Conservation (phyloP, 2,329 filamentous ascomycete species). For the Fulvia fulva region DNA sequence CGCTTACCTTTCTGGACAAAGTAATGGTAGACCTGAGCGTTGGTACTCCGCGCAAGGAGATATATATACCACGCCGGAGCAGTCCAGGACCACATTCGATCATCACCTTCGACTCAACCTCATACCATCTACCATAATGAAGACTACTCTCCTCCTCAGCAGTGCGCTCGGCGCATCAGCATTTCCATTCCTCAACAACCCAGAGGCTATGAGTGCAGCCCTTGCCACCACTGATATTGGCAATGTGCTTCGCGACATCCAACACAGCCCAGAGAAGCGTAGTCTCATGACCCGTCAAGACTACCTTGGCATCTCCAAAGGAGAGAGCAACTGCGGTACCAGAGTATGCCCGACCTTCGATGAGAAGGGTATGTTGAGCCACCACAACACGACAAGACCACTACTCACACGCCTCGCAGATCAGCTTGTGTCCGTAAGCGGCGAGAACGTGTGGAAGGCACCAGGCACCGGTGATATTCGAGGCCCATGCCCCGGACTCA, state of each 20-base stretch:
- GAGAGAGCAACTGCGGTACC: slow-evolving; percentile 18
- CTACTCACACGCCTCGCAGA: slow-evolving; percentile 4
- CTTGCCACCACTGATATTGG: neutral
- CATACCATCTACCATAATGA: slow-evolving; percentile 13
- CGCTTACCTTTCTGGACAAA: neutral
- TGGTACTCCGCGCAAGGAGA: neutral
- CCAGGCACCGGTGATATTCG: slow-evolving; percentile 18
- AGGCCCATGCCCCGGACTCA: slow-evolving; percentile 11
- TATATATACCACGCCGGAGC: neutral
- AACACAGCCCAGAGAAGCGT: slow-evolving; percentile 7
- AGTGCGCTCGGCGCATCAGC: slow-evolving; percentile 18
- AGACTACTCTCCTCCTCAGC: slow-evolving; percentile 17
- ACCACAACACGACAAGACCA: neutral
- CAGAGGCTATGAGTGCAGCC: neutral
- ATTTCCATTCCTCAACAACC: slow-evolving; percentile 11
- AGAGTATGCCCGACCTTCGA: slow-evolving; percentile 16
- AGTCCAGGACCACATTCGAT: neutral
- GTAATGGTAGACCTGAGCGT: neutral
- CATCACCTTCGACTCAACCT: neutral
- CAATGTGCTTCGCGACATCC: slow-evolving; percentile 5
- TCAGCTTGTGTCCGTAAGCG: slow-evolving; percentile 17
- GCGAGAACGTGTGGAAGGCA: slow-evolving; percentile 15
- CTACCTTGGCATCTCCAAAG: slow-evolving; percentile 17
- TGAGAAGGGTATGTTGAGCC: slow-evolving; percentile 10
- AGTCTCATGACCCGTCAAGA: slow-evolving; percentile 15